Base-by-base conservation (phyloP, 2,329 filamentous ascomycete genomes). In the Periglandula ipomoeae region DNA sequence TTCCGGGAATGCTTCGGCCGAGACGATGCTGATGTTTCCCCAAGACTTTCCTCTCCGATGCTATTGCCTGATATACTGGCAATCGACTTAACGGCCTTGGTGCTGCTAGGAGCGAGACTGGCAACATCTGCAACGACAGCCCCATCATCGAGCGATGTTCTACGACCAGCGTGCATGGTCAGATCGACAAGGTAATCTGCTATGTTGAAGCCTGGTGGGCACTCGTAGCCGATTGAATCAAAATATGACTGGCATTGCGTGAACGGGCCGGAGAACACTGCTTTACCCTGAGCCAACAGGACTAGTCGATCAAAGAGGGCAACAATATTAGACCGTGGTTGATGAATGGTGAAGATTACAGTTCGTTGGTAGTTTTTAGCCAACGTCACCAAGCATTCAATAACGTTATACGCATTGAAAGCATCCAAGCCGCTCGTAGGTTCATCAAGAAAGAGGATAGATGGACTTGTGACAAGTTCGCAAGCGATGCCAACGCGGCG, bases 361-460 rank as follows among this genome's bases (percentile, higher is more conserved):
- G 94, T 98, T 52, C 94, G 81, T 69, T 96, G 94, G 71, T 97
- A 98, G 38, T 83, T 93, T 72, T 95, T 96, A 46, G 94, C 93
- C 40, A 98, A 71, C 1, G 86, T 95, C 35, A 97, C 91, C 9
- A 98, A 77, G 59, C 90, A 97, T 65, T 98, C 93, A 23, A 98
- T 82, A 35, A 98, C 93, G 55, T 98, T 98, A 74, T 93, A 98
- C 5, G 94, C 94, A 62, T 98, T 98, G 73, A 84, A 98, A 1
- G 93, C 89, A 65, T 98, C 93, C 20, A 97, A 75, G 47, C 93
- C 93, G 61, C 91, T 97, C 1, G 93, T 98, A 1, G 93, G 93
- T 62, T 98, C 93, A 62, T 98, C 93, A 48, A 98, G 75, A 71
- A 98, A 97, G 19, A 98, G 78, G 54, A 98, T 96, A 52, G 90